Conservation (phyloP, 2,329 filamentous ascomycete species). For the Penicillium carneum region DNA sequence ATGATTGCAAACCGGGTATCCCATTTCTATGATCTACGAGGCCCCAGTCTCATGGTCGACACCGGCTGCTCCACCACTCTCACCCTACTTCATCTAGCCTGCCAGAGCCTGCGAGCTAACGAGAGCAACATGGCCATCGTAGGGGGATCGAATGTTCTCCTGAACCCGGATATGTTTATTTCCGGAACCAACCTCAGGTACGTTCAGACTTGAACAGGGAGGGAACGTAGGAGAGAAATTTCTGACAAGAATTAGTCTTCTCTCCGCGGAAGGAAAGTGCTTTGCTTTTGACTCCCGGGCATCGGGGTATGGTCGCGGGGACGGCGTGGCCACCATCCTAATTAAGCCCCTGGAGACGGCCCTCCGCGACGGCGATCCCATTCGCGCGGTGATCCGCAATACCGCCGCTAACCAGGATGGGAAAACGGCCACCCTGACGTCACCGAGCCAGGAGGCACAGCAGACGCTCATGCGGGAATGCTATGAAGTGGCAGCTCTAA, state of each 20-base stretch:
- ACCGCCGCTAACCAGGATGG: slow-evolving; percentile 3
- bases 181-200: neutral
- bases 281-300: slow-evolving; percentile 1
- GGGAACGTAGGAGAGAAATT: too few species aligned
- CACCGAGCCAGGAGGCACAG: too few species aligned
- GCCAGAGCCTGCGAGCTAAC: neutral
- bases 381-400: neutral
- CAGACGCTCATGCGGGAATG: too few species aligned
- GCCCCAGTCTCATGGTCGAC: slow-evolving; percentile 8
- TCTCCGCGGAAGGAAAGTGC: neutral
- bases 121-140: slow-evolving; percentile 4
- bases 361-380: neutral
- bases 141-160: neutral
- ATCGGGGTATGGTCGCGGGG: slow-evolving; percentile 1
- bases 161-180: neutral
- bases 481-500: too few species aligned
- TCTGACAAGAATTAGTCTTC: too few species aligned
- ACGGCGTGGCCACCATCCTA: neutral
- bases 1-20: slow-evolving; percentile 9
- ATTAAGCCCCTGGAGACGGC: slow-evolving; percentile 4
- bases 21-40: slow-evolving; percentile 11
- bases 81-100: neutral
- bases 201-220: too few species aligned
- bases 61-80: slow-evolving; percentile 14
- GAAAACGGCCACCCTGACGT: neutral